Conservation (phyloP, 805 yeast genomes). For the Metschnikowia drakensbergensis region DNA sequence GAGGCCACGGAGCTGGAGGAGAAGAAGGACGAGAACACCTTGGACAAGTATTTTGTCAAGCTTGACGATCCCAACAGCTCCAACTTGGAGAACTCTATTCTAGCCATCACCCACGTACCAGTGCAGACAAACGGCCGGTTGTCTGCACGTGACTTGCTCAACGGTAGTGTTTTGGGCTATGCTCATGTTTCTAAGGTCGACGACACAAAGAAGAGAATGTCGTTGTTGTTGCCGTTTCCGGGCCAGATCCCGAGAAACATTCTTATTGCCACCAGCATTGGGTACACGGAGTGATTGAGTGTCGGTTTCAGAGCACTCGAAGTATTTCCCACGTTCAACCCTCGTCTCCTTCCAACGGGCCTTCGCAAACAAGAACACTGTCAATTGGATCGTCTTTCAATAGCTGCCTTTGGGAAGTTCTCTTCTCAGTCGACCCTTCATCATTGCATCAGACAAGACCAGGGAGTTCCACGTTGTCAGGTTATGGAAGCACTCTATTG, state of each 20-base stretch:
- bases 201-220: conserved; percentile 64
- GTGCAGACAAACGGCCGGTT: conserved; percentile 33
- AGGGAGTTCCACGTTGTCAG: no score
- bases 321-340: background rate
- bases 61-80: conserved; percentile 46
- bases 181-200: conserved; percentile 70
- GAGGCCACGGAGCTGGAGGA: conserved; percentile 17
- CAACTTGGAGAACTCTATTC: conserved; percentile 67
- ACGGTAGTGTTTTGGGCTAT: conserved; percentile 71
- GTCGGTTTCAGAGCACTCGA: background rate
- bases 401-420: no score
- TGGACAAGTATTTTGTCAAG: conserved; percentile 32
- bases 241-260: conserved; percentile 76
- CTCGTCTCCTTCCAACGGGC: no score
- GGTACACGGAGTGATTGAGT: conserved; percentile 68
- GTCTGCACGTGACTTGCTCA: conserved; percentile 46
- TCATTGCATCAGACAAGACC: no score
- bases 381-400: no score
- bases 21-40: conserved; percentile 22
- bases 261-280: conserved; percentile 68
- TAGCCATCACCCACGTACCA: conserved; percentile 52
- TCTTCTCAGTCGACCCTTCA: no score
- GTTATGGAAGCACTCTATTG: no score
- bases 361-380: no score
- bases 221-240: conserved; percentile 81